Evolutionary conservation across 2,329 filamentous ascomycete species (phyloP), one percentile per base, ranked within the genome.

Genomic region (Orbilia brochopaga): DNA sequence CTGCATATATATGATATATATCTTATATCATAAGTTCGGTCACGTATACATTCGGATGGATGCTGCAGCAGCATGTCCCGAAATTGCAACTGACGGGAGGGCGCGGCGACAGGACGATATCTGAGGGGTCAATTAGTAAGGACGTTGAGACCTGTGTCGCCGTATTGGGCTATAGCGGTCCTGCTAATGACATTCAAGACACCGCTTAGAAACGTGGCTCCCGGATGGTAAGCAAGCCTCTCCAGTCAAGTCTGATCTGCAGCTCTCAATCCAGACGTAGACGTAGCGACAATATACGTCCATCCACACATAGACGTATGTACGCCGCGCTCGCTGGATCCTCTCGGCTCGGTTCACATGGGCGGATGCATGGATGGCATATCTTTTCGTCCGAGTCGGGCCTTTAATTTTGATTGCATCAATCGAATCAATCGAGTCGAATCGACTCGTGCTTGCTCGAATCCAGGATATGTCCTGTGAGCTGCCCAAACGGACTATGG

Each of bases 401-500:
- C 27, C 27, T 32, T 32, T 32, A 32, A 32, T 32, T 32, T 32
- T 32, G 27, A 32, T 32, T 32, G n/a, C n/a, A n/a, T n/a, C n/a
- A 46, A 46, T 21, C 42, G 19, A 4, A 8, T n/a, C n/a, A n/a
- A n/a, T n/a, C n/a, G n/a, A n/a, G n/a, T n/a, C n/a, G n/a, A n/a
- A 62, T 53, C n/a, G n/a, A n/a, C n/a, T n/a, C n/a, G n/a, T n/a
- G n/a, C 58, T 63, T 63, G 66, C 3, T 23, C 15, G 8, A 23
- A 51, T 50, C 59, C 44, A 15, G 59, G 58, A 44, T 50, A 50
- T 35, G 21, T 70, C 55, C 59, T 53, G 54, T 70, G 58, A 70
- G 66, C 66, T 70, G 66, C 66, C 66, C 66, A 63, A 59, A 62
- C n/a, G 11, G 37, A 42, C 15, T 42, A 42, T 70, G 59, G 59